phyloP scores from a whole-genome alignment of 192 early-diverging fungal genomes.

The Ambispora gerdemannii region DNA sequence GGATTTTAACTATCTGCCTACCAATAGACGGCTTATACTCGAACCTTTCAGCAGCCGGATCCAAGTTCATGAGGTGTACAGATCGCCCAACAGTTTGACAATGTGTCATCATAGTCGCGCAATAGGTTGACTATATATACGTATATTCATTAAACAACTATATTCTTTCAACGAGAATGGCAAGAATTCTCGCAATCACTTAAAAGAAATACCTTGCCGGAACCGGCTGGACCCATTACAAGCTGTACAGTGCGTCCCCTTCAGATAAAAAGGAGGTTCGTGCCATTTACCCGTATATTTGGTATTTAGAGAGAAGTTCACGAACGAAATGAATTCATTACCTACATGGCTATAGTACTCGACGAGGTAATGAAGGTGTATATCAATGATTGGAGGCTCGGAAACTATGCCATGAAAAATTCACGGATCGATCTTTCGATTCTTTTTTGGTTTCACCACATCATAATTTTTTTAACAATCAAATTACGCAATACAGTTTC shows the following conservation, averaged over 20 bases:
- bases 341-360: no score
- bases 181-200: background rate
- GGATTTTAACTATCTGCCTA: conserved; percentile 24
- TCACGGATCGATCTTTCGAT: no score
- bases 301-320: no score
- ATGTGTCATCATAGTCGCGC: conserved; percentile 92
- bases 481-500: no score
- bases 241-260: conserved; percentile 84
- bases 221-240: conserved; percentile 95
- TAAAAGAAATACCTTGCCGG: conserved; percentile 66
- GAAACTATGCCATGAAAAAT: no score
- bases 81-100: conserved; percentile 77
- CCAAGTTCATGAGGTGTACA: conserved; percentile 94
- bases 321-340: no score
- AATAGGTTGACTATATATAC: conserved; percentile 79
- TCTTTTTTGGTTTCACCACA: no score
- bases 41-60: conserved; percentile 96
- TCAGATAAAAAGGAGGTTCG: no score
- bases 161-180: background rate
- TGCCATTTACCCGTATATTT: no score
- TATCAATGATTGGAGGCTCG: no score
- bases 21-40: conserved; percentile 87
- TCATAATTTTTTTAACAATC: no score
- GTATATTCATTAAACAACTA: background rate
- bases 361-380: no score